These are phyloP conservation scores for Thymus quinquecostatus DNA, from an alignment of 257 asterid genomes.

Conservation along the genomic window DNA sequence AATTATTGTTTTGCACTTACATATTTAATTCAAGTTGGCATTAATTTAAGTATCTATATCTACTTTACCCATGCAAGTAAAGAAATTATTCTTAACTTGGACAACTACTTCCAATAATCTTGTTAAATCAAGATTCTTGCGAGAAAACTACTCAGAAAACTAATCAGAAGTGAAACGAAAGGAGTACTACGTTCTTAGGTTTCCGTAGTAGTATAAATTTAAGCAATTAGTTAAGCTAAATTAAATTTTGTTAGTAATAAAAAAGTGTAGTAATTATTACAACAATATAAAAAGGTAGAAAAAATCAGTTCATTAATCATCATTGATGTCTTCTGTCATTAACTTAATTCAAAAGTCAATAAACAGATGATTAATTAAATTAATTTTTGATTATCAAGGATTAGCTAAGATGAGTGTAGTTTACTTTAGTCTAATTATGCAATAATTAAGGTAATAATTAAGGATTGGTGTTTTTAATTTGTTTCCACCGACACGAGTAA, in stretches of 20 bases:
- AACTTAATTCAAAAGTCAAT: conserved; percentile 34
- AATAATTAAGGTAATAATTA: conserved; percentile 22
- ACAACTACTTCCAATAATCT: neutral
- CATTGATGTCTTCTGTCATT: conserved; percentile 25
- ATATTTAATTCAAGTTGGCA: conserved; percentile 16
- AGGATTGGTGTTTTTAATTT: conserved; percentile 21
- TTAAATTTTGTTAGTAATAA: neutral
- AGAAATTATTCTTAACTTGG: conserved; percentile 17
- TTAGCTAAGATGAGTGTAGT: conserved; percentile 22
- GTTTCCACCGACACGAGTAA: conserved; percentile 37
- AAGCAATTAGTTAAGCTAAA: too few relatives aligned
- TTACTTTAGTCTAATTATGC: conserved; percentile 18
- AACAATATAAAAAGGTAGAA: conserved; percentile 25
- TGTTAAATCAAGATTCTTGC: too few relatives aligned
- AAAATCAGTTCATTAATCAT: conserved; percentile 27
- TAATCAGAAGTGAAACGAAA: too few relatives aligned
- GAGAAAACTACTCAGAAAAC: too few relatives aligned
- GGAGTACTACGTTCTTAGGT: too few relatives aligned
- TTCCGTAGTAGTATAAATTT: too few relatives aligned
- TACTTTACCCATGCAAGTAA: conserved; percentile 11
- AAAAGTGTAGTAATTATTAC: conserved; percentile 11
- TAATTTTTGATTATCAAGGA: conserved; percentile 10
- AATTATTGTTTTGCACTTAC: conserved; percentile 12
- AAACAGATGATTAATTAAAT: conserved; percentile 20
- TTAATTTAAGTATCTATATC: conserved; percentile 20